Evolutionary conservation across 2,329 filamentous ascomycete species (phyloP).

Genomic region (Colletotrichum sp.): DNA sequence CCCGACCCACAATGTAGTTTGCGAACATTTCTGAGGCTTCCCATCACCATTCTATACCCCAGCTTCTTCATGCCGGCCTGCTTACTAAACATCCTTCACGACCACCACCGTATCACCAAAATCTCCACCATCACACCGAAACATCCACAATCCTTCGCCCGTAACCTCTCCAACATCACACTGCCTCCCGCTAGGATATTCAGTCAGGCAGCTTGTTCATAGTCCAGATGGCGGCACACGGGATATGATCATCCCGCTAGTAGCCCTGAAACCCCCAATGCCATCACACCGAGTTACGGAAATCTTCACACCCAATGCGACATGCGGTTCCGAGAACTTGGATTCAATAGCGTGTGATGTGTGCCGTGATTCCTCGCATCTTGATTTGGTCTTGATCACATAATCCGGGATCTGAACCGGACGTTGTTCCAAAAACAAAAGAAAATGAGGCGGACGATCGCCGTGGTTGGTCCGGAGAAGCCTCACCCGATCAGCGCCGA

Average conservation of each 20-base stretch:
- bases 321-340: background rate
- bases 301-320: background rate
- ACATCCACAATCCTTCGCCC: background rate
- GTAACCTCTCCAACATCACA: background rate
- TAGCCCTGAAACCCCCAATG: background rate
- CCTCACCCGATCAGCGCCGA: background rate
- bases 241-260: background rate
- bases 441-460: background rate
- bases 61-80: background rate
- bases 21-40: background rate
- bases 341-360: background rate
- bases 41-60: background rate
- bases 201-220: background rate
- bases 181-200: background rate
- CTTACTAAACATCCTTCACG: no score
- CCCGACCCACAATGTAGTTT: background rate
- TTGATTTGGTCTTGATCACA: background rate
- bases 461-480: background rate
- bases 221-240: background rate
- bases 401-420: background rate
- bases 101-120: background rate
- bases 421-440: background rate
- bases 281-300: background rate
- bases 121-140: background rate
- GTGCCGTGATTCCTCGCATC: background rate